Percentiles rank a stretch among this genome's conserved stretches.
These are phyloP conservation scores for Erysimum cheiranthoides DNA, from an alignment of 345 rosid species.

Conservation along the genomic window DNA sequence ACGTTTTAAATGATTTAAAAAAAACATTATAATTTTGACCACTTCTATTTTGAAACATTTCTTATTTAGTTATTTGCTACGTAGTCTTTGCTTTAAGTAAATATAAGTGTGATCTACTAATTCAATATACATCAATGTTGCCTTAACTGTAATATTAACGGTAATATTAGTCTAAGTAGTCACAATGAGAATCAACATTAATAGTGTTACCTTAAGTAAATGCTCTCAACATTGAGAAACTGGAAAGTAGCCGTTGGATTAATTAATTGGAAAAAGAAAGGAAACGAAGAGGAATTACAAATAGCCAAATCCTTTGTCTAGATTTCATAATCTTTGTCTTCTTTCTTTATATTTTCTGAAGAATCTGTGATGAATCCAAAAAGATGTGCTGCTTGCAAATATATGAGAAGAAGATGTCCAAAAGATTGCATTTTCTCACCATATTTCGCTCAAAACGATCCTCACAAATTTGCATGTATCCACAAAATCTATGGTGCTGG, in stretches of 20 bases:
- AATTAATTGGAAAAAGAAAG: conserved; percentile 25
- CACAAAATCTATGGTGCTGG: conserved; percentile 83
- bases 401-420: conserved; percentile 72
- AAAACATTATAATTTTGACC: too few relatives aligned
- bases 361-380: conserved; percentile 45
- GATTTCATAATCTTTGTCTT: conserved; percentile 37
- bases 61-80: too few relatives aligned
- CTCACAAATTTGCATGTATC: conserved; percentile 60
- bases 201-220: conserved; percentile 35
- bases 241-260: conserved; percentile 45
- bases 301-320: conserved; percentile 18
- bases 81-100: too few relatives aligned
- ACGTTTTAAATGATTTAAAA: too few relatives aligned
- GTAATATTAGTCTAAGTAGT: conserved; percentile 31
- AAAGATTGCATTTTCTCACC: conserved; percentile 72
- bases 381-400: conserved; percentile 74
- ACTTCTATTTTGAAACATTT: too few relatives aligned
- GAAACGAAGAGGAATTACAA: conserved; percentile 32
- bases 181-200: conserved; percentile 23
- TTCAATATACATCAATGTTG: background rate
- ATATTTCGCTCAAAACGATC: conserved; percentile 61
- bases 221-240: conserved; percentile 9
- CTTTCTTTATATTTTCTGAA: conserved; percentile 3
- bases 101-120: background rate
- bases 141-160: conserved; percentile 11